Evolutionary conservation across 148 eudicot species (phyloP), one percentile per base, ranked within the genome.

Genomic region (Chenopodium quinoa): DNA sequence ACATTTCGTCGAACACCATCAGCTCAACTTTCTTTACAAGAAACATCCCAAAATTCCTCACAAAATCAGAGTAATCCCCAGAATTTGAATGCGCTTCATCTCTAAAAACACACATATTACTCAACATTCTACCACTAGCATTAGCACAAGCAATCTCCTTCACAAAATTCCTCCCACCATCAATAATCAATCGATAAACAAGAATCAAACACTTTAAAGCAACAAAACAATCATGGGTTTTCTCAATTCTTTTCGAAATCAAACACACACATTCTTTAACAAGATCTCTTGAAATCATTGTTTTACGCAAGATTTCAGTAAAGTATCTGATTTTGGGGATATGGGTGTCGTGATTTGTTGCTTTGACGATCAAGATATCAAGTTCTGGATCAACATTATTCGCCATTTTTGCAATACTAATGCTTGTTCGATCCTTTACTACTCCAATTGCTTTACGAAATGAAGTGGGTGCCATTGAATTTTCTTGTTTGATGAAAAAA

Each of bases 171-270:
- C 67, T 75, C 14, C 78, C 88, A 29, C 92, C 96, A 80, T 87
- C 86, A 69, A 66, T 19, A 47, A 88, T 46, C 32, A 92, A 37
- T 60, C 88, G 76, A 75, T 91, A 91, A 52, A 92, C 84, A 50
- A 91, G 85, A 81, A 91, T 80, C 67, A 91, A 76, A 20, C 86
- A 71, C 83, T 91, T 91, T 62, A 89, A 76, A 3, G 88, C 94
- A 81, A 91, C 94, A 80, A 87, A 82, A 92, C 92, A 91, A 85
- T 91, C 91, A 44, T 64, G 81, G 32, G 94, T 89, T 79, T 77
- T 87, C 44, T 80, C 86, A 8, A 87, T 58, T 50, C 92, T 27
- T 79, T 82, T 89, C 0, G 81, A 84, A 48, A 87, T 79, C 29
- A 86, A 78, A 37, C 37, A 67, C 4, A 89, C 84, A 73, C 85